These are phyloP conservation scores for Xylariaceae sp. DNA, from an alignment of 2,329 filamentous ascomycete genomes.

Conservation along the genomic window DNA sequence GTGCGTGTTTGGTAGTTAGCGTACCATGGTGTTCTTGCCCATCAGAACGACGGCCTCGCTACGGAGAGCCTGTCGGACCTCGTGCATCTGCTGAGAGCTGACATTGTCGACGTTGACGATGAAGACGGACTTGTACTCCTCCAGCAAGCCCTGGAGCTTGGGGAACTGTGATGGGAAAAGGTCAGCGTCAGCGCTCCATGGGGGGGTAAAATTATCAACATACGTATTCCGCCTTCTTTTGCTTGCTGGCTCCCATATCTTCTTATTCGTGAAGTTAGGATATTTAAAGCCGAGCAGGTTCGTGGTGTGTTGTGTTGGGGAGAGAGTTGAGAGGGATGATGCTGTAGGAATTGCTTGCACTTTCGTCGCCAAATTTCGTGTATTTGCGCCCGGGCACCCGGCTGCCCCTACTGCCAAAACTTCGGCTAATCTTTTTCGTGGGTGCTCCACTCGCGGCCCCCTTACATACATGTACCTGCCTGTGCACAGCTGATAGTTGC, in stretches of 20 bases:
- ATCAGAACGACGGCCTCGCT: constrained; percentile 93
- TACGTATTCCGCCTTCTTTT: constrained; percentile 72
- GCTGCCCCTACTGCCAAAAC: constrained; percentile 10
- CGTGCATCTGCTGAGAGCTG: constrained; percentile 99
- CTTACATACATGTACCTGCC: background rate
- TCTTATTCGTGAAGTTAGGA: constrained; percentile 94
- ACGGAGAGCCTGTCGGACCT: constrained; percentile 92
- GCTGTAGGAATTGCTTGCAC: constrained; percentile 8
- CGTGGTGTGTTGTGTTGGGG: constrained; percentile 18
- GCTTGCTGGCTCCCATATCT: constrained; percentile 98
- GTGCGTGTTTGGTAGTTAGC: background rate
- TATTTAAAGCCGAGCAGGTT: constrained; percentile 77
- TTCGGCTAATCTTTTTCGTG: constrained; percentile 26
- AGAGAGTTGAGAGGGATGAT: constrained; percentile 15
- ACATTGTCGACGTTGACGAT: constrained; percentile 99
- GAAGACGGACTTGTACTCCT: constrained; percentile 97
- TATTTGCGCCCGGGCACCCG: background rate
- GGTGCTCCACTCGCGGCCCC: constrained; percentile 15
- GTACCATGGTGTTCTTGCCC: constrained; percentile 99
- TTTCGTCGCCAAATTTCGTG: background rate
- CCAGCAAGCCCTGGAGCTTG: constrained; percentile 96
- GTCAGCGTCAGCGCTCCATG: constrained; percentile 4
- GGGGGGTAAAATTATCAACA: constrained; percentile 2
- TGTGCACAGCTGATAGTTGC: too few species aligned
- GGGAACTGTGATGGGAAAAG: constrained; percentile 74